Base-by-base conservation (phyloP, 2,329 filamentous ascomycete genomes). In the Ascocoryne sarcoides region DNA sequence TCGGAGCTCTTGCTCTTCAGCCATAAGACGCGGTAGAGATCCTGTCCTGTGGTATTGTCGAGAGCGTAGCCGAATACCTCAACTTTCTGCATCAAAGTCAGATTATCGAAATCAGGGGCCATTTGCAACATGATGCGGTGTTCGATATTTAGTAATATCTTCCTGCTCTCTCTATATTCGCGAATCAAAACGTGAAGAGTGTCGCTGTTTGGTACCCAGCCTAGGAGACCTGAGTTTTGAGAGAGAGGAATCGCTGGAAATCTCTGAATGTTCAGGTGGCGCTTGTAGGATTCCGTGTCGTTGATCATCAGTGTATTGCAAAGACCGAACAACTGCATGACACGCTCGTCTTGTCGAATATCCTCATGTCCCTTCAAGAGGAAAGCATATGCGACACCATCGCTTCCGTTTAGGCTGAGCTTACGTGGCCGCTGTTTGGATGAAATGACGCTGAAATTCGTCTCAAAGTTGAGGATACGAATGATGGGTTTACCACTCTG, bases 101-200 rank as follows among this genome's bases (percentile, higher is more conserved):
- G 78, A 56, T 95, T 95, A 60, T 98, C 92, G 58, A 96, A 98
- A 60, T 99, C 92, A 0, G 92, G 93, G 17, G 92, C 92, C 92
- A 98, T 98, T 62, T 99, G 93, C 42, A 99, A 70, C 92, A 99
- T 99, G 61, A 98, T 98, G 32, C 93, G 84, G 60, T 99, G 92
- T 66, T 99, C 92, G 49, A 99, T 99, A 59, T 98, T 99, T 51
- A 98, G 81, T 29, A 99, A 68, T 50, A 99, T 99, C 67, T 95
- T 95, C 40, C 92, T 80, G 52, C 84, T 94, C 62, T 98, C 93
- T 47, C 92, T 84, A 60, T 99, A 99, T 61, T 98, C 92, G 49
- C 92, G 79, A 57, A 99, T 98, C 34, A 99, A 75, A 14, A 95
- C 85, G 60, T 99, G 93, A 12, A 99, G 70, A 0, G 93, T 98